Evolutionary conservation across 495 filamentous ascomycete genomes (phyloP), one percentile per base, ranked within the genome.

Genomic region (Chaetomium fimeti): DNA sequence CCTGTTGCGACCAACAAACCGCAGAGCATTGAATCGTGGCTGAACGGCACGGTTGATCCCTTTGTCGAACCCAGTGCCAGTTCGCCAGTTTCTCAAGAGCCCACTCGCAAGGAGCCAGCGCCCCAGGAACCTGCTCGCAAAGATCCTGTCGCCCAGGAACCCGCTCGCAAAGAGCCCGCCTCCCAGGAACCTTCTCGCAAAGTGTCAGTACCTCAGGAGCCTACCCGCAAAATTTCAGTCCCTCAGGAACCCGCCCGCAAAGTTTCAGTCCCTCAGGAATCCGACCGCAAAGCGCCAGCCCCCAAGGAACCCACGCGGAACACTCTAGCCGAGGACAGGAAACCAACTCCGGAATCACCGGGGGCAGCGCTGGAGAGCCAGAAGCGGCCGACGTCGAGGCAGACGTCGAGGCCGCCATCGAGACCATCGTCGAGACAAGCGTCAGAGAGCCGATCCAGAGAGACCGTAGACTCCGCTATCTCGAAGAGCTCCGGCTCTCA

Each of bases 21-120:
- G 3, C 82, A 72, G 67, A 90, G 77, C 64, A 91, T 93, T 52
- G 89, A 92, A 75, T 87, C 86, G 3, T 93, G 90, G 90, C 76
- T 93, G 38, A 87, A 87, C 56, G 81, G 81, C 25, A 91, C 89
- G 1, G 80, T 85, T 13, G 90, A 93, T 67, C 89, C 90, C 9
- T 91, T 92, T 66, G 68, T 89, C 24, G 87, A 91, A 24, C 65
- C 77, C 28, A 74, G 83, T 15, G 11, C 66, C 6, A 72, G 45
- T 24, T 49, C 45, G 20, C 45, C 45, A 12, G 45, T 49, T n/a
- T 49, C 38, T 0, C 20, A 51, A 43, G 28, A 48, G 24, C 18
- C n/a, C 18, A 20, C 18, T 8, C 32, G 5, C 2, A 36, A 51
- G 54, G 29, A 53, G 13, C 47, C 45, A 15, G 32, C 32, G 1